Percentiles rank a stretch among this genome's conserved stretches.
Evolutionary conservation across 306 rosid species (phyloP).

Genomic region (Cucurbita moschata): DNA sequence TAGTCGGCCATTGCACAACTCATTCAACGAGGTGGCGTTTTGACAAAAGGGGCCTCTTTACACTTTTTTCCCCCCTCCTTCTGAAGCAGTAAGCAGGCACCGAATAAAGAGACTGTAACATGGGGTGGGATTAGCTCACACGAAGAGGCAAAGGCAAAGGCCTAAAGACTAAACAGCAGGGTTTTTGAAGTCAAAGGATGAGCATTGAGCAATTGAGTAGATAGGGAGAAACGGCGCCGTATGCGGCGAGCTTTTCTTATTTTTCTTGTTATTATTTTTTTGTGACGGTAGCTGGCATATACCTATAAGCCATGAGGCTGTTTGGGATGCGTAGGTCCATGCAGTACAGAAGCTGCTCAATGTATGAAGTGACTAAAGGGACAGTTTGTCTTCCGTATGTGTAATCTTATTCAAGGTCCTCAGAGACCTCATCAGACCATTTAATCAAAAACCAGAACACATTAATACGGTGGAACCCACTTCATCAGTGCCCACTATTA

Average conservation of each 20-base stretch:
- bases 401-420: constrained; percentile 32
- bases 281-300: background rate
- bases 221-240: constrained; percentile 1
- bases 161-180: background rate
- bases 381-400: constrained; percentile 41
- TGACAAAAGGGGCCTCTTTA: background rate
- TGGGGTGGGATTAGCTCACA: background rate
- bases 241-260: background rate
- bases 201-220: background rate
- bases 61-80: background rate
- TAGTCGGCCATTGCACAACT: background rate
- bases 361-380: constrained; percentile 62
- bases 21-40: constrained; percentile 1
- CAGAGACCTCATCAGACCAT: background rate
- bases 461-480: constrained; percentile 23
- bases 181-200: background rate
- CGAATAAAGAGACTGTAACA: constrained; percentile 4
- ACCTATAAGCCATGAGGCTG: background rate
- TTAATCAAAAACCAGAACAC: constrained; percentile 16
- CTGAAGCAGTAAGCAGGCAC: background rate
- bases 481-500: background rate
- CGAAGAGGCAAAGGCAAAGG: background rate
- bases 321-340: constrained; percentile 26
- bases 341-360: constrained; percentile 29
- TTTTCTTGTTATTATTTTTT: background rate